A percentile compares a stretch with the other conserved stretches of the same genome.
phyloP scores from a whole-genome alignment of 2,329 filamentous ascomycete species.

The Polychaeton citri region DNA sequence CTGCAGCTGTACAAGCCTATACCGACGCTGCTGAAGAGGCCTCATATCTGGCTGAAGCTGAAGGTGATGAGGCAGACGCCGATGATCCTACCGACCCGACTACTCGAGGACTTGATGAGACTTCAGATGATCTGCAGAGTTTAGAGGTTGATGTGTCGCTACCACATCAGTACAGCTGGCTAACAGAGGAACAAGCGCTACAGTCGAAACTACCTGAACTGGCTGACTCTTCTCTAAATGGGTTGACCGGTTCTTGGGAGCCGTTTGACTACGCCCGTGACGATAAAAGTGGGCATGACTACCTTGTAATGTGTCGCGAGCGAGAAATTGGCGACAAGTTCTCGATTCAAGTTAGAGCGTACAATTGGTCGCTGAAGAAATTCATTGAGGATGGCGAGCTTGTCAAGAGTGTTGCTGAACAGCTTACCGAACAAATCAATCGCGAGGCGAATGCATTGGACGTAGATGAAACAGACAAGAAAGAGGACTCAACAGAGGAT shows the following conservation, averaged over 20 bases:
- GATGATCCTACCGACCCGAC: background rate
- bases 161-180: background rate
- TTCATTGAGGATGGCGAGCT: background rate
- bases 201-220: background rate
- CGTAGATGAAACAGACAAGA: background rate
- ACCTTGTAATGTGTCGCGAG: background rate
- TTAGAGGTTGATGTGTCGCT: background rate
- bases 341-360: background rate
- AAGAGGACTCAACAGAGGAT: slow-evolving; percentile 1
- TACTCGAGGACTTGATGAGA: background rate
- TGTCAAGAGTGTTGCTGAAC: background rate
- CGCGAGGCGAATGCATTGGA: background rate
- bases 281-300: background rate
- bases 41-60: background rate
- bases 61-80: background rate
- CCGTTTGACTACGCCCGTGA: background rate
- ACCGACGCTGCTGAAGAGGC: too few relatives aligned
- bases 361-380: background rate
- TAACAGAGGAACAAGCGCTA: background rate
- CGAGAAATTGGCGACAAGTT: background rate
- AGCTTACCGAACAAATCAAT: background rate
- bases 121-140: background rate
- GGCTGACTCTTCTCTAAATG: background rate
- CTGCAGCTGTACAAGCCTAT: background rate
- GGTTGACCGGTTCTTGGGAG: background rate